phyloP scores from a whole-genome alignment of 139 green algal genomes.

The Tetradesmus lagerheimii region DNA sequence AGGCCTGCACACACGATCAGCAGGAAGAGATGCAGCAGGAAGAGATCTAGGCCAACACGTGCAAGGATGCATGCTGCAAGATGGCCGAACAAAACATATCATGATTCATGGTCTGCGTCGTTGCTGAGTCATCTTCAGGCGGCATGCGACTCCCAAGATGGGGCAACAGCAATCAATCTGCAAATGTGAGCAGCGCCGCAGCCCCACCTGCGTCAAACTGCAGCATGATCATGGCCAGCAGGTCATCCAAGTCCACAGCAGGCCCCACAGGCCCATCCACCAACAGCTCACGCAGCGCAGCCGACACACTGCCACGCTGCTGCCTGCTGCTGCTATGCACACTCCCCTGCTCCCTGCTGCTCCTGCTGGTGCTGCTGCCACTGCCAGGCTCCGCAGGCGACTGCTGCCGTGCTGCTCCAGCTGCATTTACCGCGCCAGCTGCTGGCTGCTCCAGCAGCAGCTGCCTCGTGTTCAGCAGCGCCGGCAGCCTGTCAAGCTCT shows the following conservation, averaged over 20 bases:
- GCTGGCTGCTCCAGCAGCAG: neutral
- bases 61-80: too few relatives aligned
- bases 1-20: conserved; percentile 3
- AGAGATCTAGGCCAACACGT: neutral
- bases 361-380: neutral
- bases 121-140: too few relatives aligned
- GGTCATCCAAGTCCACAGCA: conserved; percentile 43
- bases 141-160: too few relatives aligned
- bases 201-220: conserved; percentile 42
- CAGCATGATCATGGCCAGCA: conserved; percentile 35
- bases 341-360: neutral
- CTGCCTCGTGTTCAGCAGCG: neutral
- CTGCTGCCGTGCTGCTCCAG: neutral
- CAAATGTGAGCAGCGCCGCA: neutral
- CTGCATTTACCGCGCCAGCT: neutral
- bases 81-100: too few relatives aligned
- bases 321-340: neutral
- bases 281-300: conserved; percentile 5
- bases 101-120: too few relatives aligned
- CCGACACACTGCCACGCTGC: conserved; percentile 12
- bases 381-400: neutral
- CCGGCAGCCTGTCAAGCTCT: conserved; percentile 17
- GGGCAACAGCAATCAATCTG: too few relatives aligned
- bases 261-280: conserved; percentile 3
- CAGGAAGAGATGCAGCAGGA: neutral